Conservation (phyloP, 1,284 basidiomycete species). For the Cutaneotrichosporon sp. region DNA sequence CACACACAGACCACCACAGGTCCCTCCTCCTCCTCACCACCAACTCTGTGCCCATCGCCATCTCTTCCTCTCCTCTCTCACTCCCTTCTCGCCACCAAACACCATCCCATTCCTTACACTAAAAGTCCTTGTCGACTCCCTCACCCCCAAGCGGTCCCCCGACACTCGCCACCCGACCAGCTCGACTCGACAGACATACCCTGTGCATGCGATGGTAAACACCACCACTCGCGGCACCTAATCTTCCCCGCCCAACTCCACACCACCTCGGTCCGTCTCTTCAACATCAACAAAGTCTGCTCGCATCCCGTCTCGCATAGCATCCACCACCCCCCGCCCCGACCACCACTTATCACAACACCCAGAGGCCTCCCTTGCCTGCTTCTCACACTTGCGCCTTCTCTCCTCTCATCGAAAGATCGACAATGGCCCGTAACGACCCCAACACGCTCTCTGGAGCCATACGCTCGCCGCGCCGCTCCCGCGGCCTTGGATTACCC, state of each 20-base stretch:
- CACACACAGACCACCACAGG: too few relatives aligned
- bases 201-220: background rate
- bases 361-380: background rate
- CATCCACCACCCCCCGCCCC: background rate
- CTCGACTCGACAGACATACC: background rate
- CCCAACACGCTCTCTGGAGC: conserved; percentile 12
- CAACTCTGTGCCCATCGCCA: background rate
- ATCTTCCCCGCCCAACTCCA: background rate
- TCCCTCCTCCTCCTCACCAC: background rate
- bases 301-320: background rate
- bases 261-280: background rate
- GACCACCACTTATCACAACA: background rate
- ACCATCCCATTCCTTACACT: background rate
- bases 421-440: conserved; percentile 9
- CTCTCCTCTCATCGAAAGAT: background rate
- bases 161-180: background rate
- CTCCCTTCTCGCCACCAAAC: background rate
- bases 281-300: background rate
- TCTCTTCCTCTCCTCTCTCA: background rate
- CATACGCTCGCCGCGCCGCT: conserved; percentile 11
- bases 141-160: background rate
- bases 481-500: conserved; percentile 2
- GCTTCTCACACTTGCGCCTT: background rate
- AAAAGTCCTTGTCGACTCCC: background rate
- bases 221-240: background rate